Evolutionary conservation across 306 rosid species (phyloP).

Genomic region (Prunus davidiana): DNA sequence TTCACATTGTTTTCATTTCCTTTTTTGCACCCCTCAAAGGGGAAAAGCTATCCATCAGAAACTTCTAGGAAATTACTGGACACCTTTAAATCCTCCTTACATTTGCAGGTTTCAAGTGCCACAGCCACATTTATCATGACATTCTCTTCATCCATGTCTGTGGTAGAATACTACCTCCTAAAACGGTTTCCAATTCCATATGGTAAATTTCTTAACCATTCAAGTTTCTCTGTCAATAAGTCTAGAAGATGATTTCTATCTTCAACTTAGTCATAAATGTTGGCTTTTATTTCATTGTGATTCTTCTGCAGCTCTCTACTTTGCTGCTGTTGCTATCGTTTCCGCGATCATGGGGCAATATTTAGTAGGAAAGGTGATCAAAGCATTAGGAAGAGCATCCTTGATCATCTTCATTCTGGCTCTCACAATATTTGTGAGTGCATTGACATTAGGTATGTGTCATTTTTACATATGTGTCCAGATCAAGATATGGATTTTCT

Average conservation of each 20-base stretch:
- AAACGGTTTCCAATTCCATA: conserved; percentile 70
- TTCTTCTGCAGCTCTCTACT: conserved; percentile 48
- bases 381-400: conserved; percentile 59
- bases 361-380: conserved; percentile 44
- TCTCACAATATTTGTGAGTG: conserved; percentile 52
- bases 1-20: not conserved
- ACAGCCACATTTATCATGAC: conserved; percentile 68
- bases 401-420: conserved; percentile 68
- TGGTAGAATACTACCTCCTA: conserved; percentile 62
- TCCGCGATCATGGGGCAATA: conserved; percentile 66
- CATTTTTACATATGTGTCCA: not conserved
- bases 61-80: not conserved
- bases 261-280: not conserved
- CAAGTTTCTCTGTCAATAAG: not conserved
- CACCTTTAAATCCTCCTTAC: not conserved
- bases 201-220: conserved; percentile 26
- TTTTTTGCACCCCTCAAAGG: not conserved
- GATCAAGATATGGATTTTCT: not conserved
- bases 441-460: conserved; percentile 45
- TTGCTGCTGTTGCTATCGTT: conserved; percentile 42
- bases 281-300: not conserved
- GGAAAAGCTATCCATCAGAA: not conserved
- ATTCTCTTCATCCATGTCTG: conserved; percentile 78
- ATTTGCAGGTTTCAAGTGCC: conserved; percentile 65
- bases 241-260: not conserved